Base-by-base conservation (phyloP, 805 yeast species). In the Saccharomycopsis javanensis region DNA sequence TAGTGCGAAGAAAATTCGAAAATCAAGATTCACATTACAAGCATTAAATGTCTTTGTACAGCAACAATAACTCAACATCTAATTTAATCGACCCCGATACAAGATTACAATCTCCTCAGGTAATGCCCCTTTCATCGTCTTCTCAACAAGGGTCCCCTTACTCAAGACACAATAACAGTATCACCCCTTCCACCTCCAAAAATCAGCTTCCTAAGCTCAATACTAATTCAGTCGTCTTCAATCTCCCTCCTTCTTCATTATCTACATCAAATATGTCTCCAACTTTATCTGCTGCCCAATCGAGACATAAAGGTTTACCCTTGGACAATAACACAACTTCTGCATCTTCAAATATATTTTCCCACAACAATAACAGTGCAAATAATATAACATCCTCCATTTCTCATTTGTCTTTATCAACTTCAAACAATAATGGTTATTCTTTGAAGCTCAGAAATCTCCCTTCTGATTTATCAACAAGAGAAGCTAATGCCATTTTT, bases 401-500 rank as follows among this genome's bases (percentile, higher is more conserved):
- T 10, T 51, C 55, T 20, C 57, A 57, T 30, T 46, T 58, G 16
- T 55, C 62, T 16, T 33, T 60, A 25, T 57, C 55, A 18, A 46
- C 52, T 5, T 5, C 57, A 6, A 38, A 33, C 31, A 45, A 16
- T 13, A 37, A 23, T n/a, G 57, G 57, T 3, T 68, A 64, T 53
- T 65, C 68, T 11, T 62, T 82, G 50, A 75, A 72, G 60, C 65
- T 86, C 54, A 72, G 73, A 62, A 84, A 83, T 64, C 65, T 84
- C 11, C 94, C 95, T 7, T 63, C 69, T 3, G 89, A 86, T 69
- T 72, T 86, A 30, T 68, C 86, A 1, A 62, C 75, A 35, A 77
- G 94, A 67, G 95, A 86, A 67, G 83, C 87, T 1, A 74, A 78
- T 53, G 73, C 84, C 15, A 75, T 86, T 6, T 86, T 86, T 66